phyloP scores from a whole-genome alignment of 495 filamentous ascomycete species.

The Lindgomyces ingoldianus region DNA sequence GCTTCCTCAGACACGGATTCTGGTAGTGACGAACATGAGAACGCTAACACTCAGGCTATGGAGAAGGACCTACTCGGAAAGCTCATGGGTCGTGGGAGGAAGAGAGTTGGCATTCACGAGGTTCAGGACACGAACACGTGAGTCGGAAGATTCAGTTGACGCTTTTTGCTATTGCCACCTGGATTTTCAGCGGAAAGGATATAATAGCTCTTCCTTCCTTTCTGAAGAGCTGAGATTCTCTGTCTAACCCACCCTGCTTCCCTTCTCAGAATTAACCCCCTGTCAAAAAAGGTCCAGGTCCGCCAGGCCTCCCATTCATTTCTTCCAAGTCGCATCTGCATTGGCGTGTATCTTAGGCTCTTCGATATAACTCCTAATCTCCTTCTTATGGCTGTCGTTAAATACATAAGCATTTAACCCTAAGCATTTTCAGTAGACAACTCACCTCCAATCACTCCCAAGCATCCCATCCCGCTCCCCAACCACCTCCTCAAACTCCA shows the following conservation, averaged over 20 bases:
- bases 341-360: slow-evolving; percentile 60
- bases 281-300: not conserved
- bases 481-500: slow-evolving; percentile 58
- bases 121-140: slow-evolving; percentile 1
- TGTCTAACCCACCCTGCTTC: too few species aligned
- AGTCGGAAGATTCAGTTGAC: not conserved
- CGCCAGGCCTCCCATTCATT: not conserved
- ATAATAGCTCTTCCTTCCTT: not conserved
- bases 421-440: not conserved
- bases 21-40: slow-evolving; percentile 13
- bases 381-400: slow-evolving; percentile 53
- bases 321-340: slow-evolving; percentile 54
- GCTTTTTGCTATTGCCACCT: too few species aligned
- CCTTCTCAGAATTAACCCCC: too few species aligned
- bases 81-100: slow-evolving; percentile 26
- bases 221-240: too few species aligned
- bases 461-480: slow-evolving; percentile 67
- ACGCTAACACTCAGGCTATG: not conserved
- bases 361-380: slow-evolving; percentile 62
- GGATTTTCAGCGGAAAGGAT: too few species aligned
- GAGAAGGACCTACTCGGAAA: slow-evolving; percentile 31
- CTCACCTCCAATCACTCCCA: slow-evolving; percentile 55
- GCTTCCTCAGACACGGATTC: not conserved
- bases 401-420: not conserved
- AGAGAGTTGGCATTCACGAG: slow-evolving; percentile 18